Percentiles rank a stretch among this genome's conserved stretches.
phyloP scores from a whole-genome alignment of 371 early-diverging fungal genomes.

The Mortierella sp. region DNA sequence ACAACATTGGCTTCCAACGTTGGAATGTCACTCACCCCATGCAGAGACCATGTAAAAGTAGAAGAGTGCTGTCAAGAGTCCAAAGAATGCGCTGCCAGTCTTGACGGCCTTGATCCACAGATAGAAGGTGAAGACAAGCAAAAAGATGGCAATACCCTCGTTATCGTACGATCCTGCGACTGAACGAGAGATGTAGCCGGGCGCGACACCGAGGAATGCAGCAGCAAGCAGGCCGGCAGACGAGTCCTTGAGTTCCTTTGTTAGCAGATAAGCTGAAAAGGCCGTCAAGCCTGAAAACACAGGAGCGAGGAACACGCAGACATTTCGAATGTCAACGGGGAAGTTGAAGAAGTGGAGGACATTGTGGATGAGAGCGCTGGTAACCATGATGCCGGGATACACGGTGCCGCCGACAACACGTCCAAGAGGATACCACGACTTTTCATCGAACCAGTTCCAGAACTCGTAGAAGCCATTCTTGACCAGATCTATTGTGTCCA shows the following conservation, averaged over 20 bases:
- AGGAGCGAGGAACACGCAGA: constrained; percentile 97
- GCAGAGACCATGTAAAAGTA: constrained; percentile 99
- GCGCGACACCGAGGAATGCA: constrained; percentile 97
- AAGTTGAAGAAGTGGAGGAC: constrained; percentile 89
- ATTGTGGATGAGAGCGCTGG: constrained; percentile 96
- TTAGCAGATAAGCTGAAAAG: constrained; percentile 91
- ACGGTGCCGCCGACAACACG: constrained; percentile 98
- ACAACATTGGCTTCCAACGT: too few relatives aligned
- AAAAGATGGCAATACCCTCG: constrained; percentile 98
- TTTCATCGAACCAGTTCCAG: constrained; percentile 99
- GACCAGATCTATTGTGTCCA: constrained; percentile 70
- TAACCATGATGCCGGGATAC: constrained; percentile 98
- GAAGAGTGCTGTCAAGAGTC: constrained; percentile 86
- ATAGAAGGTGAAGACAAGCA: constrained; percentile 96
- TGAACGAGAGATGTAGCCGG: constrained; percentile 98
- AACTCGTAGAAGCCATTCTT: constrained; percentile 96
- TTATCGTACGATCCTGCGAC: constrained; percentile 99
- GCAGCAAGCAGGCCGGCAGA: constrained; percentile 96
- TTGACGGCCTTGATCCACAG: constrained; percentile 97
- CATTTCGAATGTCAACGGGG: constrained; percentile 96
- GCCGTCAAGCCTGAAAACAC: constrained; percentile 96
- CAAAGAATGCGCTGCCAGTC: constrained; percentile 90
- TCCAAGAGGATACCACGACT: constrained; percentile 98
- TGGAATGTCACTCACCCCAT: constrained; percentile 81
- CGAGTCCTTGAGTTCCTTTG: constrained; percentile 88